These are phyloP conservation scores for Lagenaria siceraria DNA, from an alignment of 306 rosid species.

Conservation along the genomic window DNA sequence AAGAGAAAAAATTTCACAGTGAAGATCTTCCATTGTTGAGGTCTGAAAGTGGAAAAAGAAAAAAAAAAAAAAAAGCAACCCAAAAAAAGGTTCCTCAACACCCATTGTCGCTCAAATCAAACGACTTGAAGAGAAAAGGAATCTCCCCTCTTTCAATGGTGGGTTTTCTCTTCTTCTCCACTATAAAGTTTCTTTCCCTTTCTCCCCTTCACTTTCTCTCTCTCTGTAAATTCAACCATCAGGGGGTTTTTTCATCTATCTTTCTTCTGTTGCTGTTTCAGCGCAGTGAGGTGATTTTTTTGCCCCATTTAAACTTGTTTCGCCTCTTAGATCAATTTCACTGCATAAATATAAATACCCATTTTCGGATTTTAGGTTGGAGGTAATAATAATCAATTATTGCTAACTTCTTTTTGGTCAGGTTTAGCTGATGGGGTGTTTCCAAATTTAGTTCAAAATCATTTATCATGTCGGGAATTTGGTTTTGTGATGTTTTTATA, in stretches of 20 bases:
- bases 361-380: slow-evolving; percentile 1
- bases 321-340: neutral
- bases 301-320: neutral
- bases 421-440: slow-evolving; percentile 5
- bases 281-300: neutral
- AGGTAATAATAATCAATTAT: neutral
- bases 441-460: neutral
- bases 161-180: slow-evolving; percentile 1
- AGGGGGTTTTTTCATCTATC: neutral
- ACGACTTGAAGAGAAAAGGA: neutral
- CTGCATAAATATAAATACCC: neutral
- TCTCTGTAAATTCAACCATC: neutral
- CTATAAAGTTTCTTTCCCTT: neutral
- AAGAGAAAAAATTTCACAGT: neutral
- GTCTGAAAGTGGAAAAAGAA: neutral
- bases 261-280: neutral
- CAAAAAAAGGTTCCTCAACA: neutral
- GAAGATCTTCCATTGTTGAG: neutral
- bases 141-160: slow-evolving; percentile 8
- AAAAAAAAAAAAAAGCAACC: neutral
- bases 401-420: neutral
- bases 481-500: neutral
- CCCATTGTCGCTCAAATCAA: neutral
- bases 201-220: neutral
- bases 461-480: neutral